Conservation (phyloP, 352 stramenopile genomes). For the Globisporangium nodosum region DNA sequence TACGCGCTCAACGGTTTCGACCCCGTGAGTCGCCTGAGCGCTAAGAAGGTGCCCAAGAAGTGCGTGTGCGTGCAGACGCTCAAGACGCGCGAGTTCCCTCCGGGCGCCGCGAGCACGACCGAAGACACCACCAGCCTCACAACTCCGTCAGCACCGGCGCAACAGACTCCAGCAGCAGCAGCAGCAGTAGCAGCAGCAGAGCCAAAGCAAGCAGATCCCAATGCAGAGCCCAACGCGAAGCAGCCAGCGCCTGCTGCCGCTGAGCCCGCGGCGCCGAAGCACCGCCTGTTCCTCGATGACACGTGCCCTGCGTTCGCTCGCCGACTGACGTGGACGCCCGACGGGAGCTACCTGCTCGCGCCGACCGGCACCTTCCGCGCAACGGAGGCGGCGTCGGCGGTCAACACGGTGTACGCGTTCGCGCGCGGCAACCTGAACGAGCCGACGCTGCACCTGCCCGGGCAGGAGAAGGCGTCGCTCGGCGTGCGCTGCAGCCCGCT, state of each 20-base stretch:
- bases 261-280: conserved; percentile 29
- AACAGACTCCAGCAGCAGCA: conserved; percentile 1
- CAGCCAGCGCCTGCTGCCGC: conserved; percentile 5
- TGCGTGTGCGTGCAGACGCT: conserved; percentile 71
- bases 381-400: conserved; percentile 25
- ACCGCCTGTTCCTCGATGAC: conserved; percentile 92
- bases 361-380: conserved; percentile 75
- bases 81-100: conserved; percentile 66
- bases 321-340: conserved; percentile 88
- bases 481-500: conserved; percentile 92
- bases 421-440: conserved; percentile 88
- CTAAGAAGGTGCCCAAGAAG: conserved; percentile 71
- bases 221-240: not conserved
- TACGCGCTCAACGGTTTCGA: conserved; percentile 81
- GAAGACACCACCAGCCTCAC: not conserved
- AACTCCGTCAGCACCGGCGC: not conserved
- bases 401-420: conserved; percentile 94
- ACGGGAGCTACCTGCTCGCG: conserved; percentile 90
- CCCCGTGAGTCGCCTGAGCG: conserved; percentile 27
- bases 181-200: conserved; percentile 7
- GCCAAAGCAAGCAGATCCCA: conserved; percentile 8
- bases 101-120: not conserved
- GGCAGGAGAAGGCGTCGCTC: conserved; percentile 91
- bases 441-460: conserved; percentile 89
- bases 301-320: conserved; percentile 94